Evolutionary conservation across 2,329 filamentous ascomycete genomes (phyloP).

Genomic region (Xenoacremonium recifei): DNA sequence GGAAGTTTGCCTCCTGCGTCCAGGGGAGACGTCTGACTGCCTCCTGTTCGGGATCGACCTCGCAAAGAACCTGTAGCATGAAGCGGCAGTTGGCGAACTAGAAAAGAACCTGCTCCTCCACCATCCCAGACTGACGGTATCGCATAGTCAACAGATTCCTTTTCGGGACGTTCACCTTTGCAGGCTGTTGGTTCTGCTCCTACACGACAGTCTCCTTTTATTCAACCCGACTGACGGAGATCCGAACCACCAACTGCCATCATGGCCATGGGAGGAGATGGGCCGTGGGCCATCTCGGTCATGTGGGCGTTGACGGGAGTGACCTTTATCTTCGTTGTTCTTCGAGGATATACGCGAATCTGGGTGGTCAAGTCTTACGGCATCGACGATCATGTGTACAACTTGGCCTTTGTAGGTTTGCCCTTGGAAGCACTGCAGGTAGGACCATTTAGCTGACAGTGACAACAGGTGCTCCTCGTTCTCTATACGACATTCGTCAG

Average conservation of each 20-base stretch:
- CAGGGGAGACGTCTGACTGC: too few species aligned
- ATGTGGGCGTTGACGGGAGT: conserved; percentile 16
- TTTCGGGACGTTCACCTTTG: too few species aligned
- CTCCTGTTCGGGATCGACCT: not conserved
- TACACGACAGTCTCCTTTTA: too few species aligned
- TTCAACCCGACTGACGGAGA: not conserved
- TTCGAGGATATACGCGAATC: conserved; percentile 34
- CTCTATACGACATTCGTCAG: conserved; percentile 24
- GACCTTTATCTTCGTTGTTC: conserved; percentile 27
- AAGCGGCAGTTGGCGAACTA: not conserved
- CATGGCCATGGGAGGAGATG: conserved; percentile 18
- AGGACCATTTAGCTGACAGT: accelerated
- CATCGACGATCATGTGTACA: conserved; percentile 32
- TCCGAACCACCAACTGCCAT: not conserved
- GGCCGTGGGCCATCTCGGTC: conserved; percentile 19
- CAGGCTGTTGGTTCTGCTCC: too few species aligned
- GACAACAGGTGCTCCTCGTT: conserved; percentile 1
- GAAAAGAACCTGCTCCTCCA: not conserved
- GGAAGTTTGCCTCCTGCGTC: too few species aligned
- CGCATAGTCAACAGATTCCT: not conserved
- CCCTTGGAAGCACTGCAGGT: conserved; percentile 20
- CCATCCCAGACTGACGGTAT: not conserved
- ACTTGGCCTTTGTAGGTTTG: conserved; percentile 22
- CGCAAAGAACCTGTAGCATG: not conserved
- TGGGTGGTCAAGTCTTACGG: conserved; percentile 25